phyloP scores from a whole-genome alignment of 2,329 filamentous ascomycete genomes.

The Ophioceras dolichostomum region DNA sequence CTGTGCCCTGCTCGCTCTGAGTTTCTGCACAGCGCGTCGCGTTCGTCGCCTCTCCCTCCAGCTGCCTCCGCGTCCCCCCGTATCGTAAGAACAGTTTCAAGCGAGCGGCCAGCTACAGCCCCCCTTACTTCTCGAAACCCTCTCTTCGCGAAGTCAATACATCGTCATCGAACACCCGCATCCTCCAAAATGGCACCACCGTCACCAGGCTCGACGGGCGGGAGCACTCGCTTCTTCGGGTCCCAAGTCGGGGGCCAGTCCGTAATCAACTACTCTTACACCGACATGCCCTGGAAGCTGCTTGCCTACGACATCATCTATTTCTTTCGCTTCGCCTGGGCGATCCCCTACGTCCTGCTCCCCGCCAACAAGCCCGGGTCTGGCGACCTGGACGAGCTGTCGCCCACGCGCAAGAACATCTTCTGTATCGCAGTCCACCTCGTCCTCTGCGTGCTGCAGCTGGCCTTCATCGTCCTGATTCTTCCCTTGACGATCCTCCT shows the following conservation, averaged over 20 bases:
- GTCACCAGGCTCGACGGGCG: too few relatives aligned
- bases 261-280: conserved; percentile 51
- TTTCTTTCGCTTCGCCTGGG: conserved; percentile 42
- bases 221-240: conserved; percentile 41
- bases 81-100: too few relatives aligned
- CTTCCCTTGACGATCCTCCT: conserved; percentile 38
- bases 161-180: conserved; percentile 1
- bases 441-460: conserved; percentile 46
- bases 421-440: conserved; percentile 44
- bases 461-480: conserved; percentile 38
- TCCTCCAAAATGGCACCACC: too few relatives aligned
- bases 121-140: too few relatives aligned
- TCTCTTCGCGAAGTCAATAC: too few relatives aligned
- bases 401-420: conserved; percentile 42
- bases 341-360: conserved; percentile 47
- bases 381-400: conserved; percentile 50
- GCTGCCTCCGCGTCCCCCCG: too few relatives aligned
- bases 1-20: too few relatives aligned
- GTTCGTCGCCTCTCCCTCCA: too few relatives aligned
- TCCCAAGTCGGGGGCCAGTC: conserved; percentile 44
- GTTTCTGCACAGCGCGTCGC: too few relatives aligned
- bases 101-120: too few relatives aligned
- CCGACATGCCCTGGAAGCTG: conserved; percentile 38
- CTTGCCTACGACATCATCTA: conserved; percentile 40
- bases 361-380: conserved; percentile 39